Conservation (phyloP, 768 basidiomycete species). For the Sarcomyxa edulis region DNA sequence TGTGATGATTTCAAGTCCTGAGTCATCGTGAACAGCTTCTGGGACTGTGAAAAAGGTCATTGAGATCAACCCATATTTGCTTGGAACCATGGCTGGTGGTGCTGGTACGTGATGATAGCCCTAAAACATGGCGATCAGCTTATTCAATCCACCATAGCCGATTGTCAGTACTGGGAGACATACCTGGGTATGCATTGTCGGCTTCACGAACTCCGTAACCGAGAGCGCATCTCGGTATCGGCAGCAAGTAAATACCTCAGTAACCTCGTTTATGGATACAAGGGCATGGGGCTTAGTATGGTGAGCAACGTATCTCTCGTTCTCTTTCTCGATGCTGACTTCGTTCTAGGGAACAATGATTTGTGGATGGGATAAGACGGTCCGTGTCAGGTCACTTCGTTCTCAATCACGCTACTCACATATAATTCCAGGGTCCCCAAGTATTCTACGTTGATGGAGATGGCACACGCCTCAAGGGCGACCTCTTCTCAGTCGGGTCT, state of each 20-base stretch:
- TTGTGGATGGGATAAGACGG: conserved; percentile 99
- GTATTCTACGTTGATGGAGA: conserved; percentile 98
- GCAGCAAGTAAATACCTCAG: conserved; percentile 97
- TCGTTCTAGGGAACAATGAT: conserved; percentile 90
- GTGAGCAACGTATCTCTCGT: conserved; percentile 35
- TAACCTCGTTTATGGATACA: conserved; percentile 97
- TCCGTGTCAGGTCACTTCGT: conserved; percentile 27
- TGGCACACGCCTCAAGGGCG: conserved; percentile 90
- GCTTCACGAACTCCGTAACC: conserved; percentile 92
- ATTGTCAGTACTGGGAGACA: conserved; percentile 98
- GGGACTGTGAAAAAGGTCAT: conserved; percentile 99
- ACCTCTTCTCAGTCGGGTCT: conserved; percentile 98
- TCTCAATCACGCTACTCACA: not conserved
- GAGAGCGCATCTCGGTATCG: conserved; percentile 97
- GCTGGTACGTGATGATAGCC: conserved; percentile 79
- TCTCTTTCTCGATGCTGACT: conserved; percentile 1
- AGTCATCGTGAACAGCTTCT: conserved; percentile 51
- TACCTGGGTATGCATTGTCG: conserved; percentile 98
- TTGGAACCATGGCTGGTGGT: conserved; percentile 99
- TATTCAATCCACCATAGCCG: conserved; percentile 55
- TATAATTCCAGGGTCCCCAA: conserved; percentile 65
- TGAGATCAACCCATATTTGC: conserved; percentile 96
- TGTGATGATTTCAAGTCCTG: not conserved
- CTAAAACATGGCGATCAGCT: too few species aligned
- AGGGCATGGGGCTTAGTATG: conserved; percentile 99